Base-by-base conservation (phyloP, 2,329 filamentous ascomycete genomes). In the Claviceps sp. region DNA sequence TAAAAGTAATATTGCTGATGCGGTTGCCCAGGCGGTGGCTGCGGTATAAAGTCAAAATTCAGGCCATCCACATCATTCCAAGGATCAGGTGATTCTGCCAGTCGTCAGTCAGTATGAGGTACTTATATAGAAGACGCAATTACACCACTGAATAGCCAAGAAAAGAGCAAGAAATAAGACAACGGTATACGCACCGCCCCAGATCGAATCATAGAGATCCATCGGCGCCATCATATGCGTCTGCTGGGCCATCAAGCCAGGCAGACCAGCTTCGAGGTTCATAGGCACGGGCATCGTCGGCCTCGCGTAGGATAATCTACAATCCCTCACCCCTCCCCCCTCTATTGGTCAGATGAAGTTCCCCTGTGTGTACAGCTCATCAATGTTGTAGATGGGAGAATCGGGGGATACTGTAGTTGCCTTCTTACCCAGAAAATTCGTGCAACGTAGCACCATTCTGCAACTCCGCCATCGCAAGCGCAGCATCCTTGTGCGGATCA, bases 131-230 rank as follows among this genome's bases (percentile, higher is more conserved):
- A 17, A 8, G 30, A 34, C 30, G 30, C 30, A 0, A 4, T 34
- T 11, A 34, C 3, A 34, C 4, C 30, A 34, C 10, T 10, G 14
- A 43, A 43, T 3, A 24, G 6, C 4, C 10, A 43, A 13, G 10
- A 8, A 24, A 6, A 41, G 5, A 17, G 5, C 3, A n/a, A 40
- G 14, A 41, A n/a, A 10, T 6, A 41, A 4, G 8, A 17, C 5
- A n/a, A n/a, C 0, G 41, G 11, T 14, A 44, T 47, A 17, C 77
- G 63, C 66, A 82, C 80, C 80, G 73, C 79, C 82, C 68, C 82
- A 84, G 46, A 84, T 84, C 4, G 79, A 82, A 59, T 84, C 80
- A 61, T 82, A 84, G 1, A 84, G 66, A 55, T 84, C 81, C 78
- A 84, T 80, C 1, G 81, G 81, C 40, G 80, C 81, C 72, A 84